Conservation (phyloP, 116 monocot genomes). For the Iris pallida region DNA sequence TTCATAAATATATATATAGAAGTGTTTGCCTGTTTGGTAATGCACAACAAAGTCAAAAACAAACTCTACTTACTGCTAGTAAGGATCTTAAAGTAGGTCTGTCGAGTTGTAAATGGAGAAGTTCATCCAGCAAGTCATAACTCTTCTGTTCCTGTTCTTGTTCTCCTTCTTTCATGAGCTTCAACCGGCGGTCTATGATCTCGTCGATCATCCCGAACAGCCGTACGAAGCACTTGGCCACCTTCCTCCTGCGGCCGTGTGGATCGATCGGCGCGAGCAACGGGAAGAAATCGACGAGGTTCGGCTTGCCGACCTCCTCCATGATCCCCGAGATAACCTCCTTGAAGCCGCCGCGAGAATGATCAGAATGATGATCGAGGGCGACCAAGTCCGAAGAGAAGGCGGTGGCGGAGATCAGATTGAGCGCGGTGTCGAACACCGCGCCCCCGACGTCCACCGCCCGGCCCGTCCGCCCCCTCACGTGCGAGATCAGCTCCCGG, state of each 20-base stretch:
- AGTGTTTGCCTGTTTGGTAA: too few species aligned
- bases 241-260: conserved; percentile 14
- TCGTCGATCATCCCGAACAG: conserved; percentile 16
- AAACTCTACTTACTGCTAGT: conserved; percentile 19
- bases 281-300: conserved; percentile 40
- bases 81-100: conserved; percentile 9
- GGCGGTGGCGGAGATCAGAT: conserved; percentile 29
- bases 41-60: too few species aligned
- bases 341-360: conserved; percentile 16
- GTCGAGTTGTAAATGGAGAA: conserved; percentile 16
- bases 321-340: conserved; percentile 7
- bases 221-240: background rate
- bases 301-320: conserved; percentile 31
- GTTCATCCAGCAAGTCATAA: conserved; percentile 31
- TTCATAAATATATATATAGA: too few species aligned
- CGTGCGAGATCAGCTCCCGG: conserved; percentile 25
- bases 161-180: background rate
- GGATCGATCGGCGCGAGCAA: conserved; percentile 10
- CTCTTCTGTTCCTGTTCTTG: conserved; percentile 4
- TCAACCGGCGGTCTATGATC: conserved; percentile 14
- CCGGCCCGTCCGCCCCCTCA: background rate
- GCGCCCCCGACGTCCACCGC: conserved; percentile 25
- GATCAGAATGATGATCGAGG: conserved; percentile 6
- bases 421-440: conserved; percentile 26
- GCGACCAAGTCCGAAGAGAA: conserved; percentile 32